Percentiles rank a stretch among this genome's conserved stretches.
Evolutionary conservation across 805 yeast genomes (phyloP).

Genomic region (Lipomyces japonicus): DNA sequence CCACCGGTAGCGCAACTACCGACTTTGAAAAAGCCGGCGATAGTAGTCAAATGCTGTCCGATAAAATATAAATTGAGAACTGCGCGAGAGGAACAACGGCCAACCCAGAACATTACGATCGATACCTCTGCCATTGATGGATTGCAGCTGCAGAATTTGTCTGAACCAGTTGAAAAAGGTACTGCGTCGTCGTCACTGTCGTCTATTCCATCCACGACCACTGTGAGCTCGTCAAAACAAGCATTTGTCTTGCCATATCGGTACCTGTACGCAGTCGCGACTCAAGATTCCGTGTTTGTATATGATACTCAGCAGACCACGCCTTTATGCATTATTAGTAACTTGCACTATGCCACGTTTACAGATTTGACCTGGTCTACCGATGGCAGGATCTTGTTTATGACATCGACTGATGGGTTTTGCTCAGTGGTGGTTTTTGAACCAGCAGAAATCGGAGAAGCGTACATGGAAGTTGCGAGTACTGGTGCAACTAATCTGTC

Average conservation of each 20-base stretch:
- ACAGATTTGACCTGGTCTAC: slow-evolving; percentile 84
- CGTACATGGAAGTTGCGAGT: slow-evolving; percentile 24
- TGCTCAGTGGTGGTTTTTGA: slow-evolving; percentile 65
- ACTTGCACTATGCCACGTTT: slow-evolving; percentile 80
- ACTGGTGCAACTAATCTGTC: too few relatives aligned
- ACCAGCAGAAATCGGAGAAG: slow-evolving; percentile 52
- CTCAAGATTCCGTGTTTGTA: slow-evolving; percentile 75
- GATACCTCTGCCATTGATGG: slow-evolving; percentile 18
- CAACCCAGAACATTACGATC: slow-evolving; percentile 23
- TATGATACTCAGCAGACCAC: slow-evolving; percentile 70
- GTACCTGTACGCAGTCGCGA: slow-evolving; percentile 87
- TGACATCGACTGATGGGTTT: slow-evolving; percentile 90
- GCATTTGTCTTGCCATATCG: slow-evolving; percentile 66
- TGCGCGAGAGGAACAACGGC: not conserved
- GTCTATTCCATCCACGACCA: slow-evolving; percentile 6
- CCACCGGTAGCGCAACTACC: slow-evolving; percentile 78
- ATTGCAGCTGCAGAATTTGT: slow-evolving; percentile 8
- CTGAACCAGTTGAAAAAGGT: slow-evolving; percentile 1
- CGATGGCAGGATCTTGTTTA: slow-evolving; percentile 66
- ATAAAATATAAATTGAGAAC: slow-evolving; percentile 46
- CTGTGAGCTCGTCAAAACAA: slow-evolving; percentile 23
- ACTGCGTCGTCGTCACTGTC: not conserved
- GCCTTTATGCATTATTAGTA: slow-evolving; percentile 72
- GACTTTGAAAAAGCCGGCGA: slow-evolving; percentile 75
- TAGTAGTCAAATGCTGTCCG: slow-evolving; percentile 78